A percentile compares a stretch with the other conserved stretches of the same genome.
Conservation (phyloP, 148 eudicot species). For the Amaranthus hypochondriacus region DNA sequence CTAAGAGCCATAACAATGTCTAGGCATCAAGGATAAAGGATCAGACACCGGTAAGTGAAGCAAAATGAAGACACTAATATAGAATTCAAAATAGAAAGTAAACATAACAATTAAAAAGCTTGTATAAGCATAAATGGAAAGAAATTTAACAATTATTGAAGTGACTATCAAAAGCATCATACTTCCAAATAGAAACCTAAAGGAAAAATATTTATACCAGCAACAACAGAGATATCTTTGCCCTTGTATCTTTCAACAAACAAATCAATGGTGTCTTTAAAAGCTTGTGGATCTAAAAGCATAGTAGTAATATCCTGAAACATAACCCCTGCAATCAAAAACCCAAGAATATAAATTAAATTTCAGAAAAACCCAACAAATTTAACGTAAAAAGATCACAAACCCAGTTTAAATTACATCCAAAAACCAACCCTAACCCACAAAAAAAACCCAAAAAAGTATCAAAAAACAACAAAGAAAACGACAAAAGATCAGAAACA, state of each 20-base stretch:
- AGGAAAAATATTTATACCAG: conserved; percentile 42
- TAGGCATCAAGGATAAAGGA: too few species aligned
- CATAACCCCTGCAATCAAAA: conserved; percentile 45
- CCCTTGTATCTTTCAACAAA: conserved; percentile 90
- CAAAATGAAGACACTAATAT: too few species aligned
- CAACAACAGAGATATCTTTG: conserved; percentile 70
- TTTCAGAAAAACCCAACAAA: not conserved
- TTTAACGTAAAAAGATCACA: not conserved
- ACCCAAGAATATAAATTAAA: not conserved
- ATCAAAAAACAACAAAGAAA: not conserved
- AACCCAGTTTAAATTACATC: not conserved
- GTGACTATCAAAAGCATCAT: not conserved
- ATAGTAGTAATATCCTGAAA: conserved; percentile 97
- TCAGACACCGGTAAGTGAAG: too few species aligned
- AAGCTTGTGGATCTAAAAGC: conserved; percentile 86
- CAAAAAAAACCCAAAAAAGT: not conserved
- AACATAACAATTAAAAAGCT: too few species aligned
- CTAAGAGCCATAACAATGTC: too few species aligned
- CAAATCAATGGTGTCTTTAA: conserved; percentile 89
- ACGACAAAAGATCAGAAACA: too few species aligned
- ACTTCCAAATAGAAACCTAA: not conserved
- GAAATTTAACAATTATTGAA: too few species aligned
- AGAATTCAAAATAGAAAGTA: too few species aligned
- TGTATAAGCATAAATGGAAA: too few species aligned
- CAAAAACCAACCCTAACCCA: not conserved